Conservation (phyloP, 1,139 yeast genomes). For the Meyerozyma smithsonii region DNA sequence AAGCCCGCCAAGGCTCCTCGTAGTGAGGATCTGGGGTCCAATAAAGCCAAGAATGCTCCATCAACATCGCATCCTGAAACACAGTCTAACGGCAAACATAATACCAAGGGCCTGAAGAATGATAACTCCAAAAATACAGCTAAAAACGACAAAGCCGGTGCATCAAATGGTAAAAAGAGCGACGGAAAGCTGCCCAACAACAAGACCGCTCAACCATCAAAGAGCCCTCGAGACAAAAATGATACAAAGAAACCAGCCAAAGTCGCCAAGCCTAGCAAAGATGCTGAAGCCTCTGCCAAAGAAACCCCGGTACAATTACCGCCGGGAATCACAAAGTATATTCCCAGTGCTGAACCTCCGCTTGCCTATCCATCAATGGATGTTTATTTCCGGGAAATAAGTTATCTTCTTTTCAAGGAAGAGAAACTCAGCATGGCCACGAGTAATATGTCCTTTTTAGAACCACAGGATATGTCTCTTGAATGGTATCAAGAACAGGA, state of each 20-base stretch:
- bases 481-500: constrained; percentile 51
- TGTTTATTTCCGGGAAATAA: constrained; percentile 55
- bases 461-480: constrained; percentile 36
- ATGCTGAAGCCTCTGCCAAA: neutral
- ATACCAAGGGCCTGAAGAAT: too few species aligned
- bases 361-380: constrained; percentile 45
- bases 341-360: constrained; percentile 33
- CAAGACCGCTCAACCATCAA: too few species aligned
- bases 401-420: constrained; percentile 59
- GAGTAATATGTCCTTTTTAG: constrained; percentile 34
- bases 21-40: too few species aligned
- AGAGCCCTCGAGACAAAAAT: too few species aligned
- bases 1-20: too few species aligned
- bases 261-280: neutral
- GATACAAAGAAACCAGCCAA: neutral
- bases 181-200: too few species aligned
- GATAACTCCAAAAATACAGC: too few species aligned
- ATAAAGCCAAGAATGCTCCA: too few species aligned
- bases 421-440: constrained; percentile 45
- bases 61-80: too few species aligned
- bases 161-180: too few species aligned
- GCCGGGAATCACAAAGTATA: constrained; percentile 21
- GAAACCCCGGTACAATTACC: constrained; percentile 15
- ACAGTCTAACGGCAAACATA: too few species aligned
- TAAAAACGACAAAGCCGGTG: too few species aligned